Base-by-base conservation (phyloP, 2,329 filamentous ascomycete species). In the Neobulgaria alba region DNA sequence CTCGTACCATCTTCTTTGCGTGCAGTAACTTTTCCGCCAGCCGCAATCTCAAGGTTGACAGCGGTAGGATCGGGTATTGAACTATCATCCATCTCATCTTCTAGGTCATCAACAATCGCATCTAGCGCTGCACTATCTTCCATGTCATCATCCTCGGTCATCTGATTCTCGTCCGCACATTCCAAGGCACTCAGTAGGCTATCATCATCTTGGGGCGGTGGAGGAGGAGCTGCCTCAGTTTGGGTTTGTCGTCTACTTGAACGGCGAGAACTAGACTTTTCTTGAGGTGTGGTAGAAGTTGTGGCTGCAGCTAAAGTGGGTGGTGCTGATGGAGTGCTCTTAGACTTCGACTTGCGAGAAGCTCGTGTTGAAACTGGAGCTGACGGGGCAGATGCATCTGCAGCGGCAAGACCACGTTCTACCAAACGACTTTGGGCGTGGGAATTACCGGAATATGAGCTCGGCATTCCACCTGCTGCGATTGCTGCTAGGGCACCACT, bases 1-100 rank as follows among this genome's bases (percentile, higher is more conserved):
- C 85, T 73, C 3, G 86, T 93, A 4, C 90, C 90, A 59, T 95
- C 89, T 53, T 95, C 90, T 56, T 92, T 90, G 38, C 84, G 82
- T 29, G 90, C 90, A 1, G 86, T 94, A 10, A 95, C 82, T 57
- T 87, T 93, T 10, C 88, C 90, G 15, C 81, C 84, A 14, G 84
- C 79, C 29, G 82, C 88, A 31, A 95, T 77, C 61, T 96, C 90
- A 59, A 98, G 76, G 55, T 87, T 95, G 21, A 96, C 87, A 4
- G 92, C 89, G 3, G 85, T 83, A 2, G 88, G 85, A 53, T 92
- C 86, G 5, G 82, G 73, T n/a, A 75, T 70, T n/a, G 68, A 75
- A 41, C 83, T 81, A 37, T 86, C 75, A 26, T 77, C 79, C 61
- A 90, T 80, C 21, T 89, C 86, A 46, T 90, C 85, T 41, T 95